Base-by-base conservation (phyloP, 352 stramenopile species). In the Pythium plurisporium region DNA sequence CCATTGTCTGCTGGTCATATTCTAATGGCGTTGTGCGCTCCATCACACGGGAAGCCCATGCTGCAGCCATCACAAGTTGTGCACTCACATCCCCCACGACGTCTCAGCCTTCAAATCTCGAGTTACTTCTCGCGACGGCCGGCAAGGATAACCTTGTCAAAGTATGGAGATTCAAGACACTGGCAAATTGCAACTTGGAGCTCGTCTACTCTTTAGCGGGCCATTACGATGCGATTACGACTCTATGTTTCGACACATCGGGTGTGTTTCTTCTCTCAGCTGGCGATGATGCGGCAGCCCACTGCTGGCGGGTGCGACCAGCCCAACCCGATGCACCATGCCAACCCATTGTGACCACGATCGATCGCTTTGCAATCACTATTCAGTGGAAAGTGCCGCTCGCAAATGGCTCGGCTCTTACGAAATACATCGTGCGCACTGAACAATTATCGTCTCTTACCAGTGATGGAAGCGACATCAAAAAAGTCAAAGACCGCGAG, bases 81-180 rank as follows among this genome's bases (percentile, higher is more conserved):
- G 58, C 76, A 4, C 43, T 86, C 3, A 83, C 76, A 12, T 69
- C 57, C 1, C 48, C 65, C 9, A 64, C 50, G 0, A 72, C 66
- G 1, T 62, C 27, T 9, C 34, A 22, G 20, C 25, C 34, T 9
- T 67, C 55, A 14, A 40, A 69, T 45, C 33, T 62, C 2, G 60
- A 81, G 2, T 66, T 79, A 30, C 31, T 86, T 4, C 49, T 87
- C 12, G 74, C 76, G 5, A 89, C 76, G 15, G 74, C 74, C 23
- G 79, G 60, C 8, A 77, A 74, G 19, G 79, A 86, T 59, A 87
- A 87, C 23, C 47, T 84, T n/a, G 69, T 87, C 23, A 89, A 87
- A 53, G 63, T 89, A 0, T 87, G 79, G 79, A 54, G 65, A 1
- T 42, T 65, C 41, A 11, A 33, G 4, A 29, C 30, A 17, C 26